A percentile compares a stretch with the other conserved stretches of the same genome.
These are phyloP conservation scores for Hippophae rhamnoides DNA, from an alignment of 306 rosid species.

Conservation along the genomic window DNA sequence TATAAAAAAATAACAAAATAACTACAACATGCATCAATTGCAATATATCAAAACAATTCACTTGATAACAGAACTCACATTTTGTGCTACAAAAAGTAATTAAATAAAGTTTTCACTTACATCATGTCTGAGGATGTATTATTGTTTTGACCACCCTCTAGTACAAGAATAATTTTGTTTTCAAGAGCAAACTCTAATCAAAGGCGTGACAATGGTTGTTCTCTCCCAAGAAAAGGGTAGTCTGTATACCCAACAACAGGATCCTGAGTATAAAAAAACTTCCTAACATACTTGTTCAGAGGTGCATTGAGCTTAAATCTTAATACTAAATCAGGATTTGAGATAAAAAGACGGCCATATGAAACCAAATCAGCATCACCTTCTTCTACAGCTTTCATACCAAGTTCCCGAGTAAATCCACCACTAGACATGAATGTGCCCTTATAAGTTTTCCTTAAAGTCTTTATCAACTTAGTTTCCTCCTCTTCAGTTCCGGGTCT, in stretches of 20 bases:
- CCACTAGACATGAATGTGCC: slow-evolving; percentile 84
- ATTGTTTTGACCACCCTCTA: not conserved
- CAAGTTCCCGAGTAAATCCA: slow-evolving; percentile 69
- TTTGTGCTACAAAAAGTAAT: too few species aligned
- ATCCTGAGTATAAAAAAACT: slow-evolving; percentile 69
- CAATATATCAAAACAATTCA: too few species aligned
- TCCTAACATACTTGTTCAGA: slow-evolving; percentile 53
- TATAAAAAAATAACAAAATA: too few species aligned
- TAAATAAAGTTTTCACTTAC: too few species aligned
- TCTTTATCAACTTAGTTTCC: slow-evolving; percentile 48
- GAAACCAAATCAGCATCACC: slow-evolving; percentile 76
- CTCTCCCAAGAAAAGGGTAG: slow-evolving; percentile 46
- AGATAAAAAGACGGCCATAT: slow-evolving; percentile 62
- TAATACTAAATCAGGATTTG: slow-evolving; percentile 65
- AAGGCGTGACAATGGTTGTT: slow-evolving; percentile 35
- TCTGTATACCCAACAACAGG: slow-evolving; percentile 84
- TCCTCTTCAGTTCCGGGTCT: slow-evolving; percentile 60
- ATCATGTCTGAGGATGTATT: not conserved
- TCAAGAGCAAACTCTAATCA: slow-evolving; percentile 15
- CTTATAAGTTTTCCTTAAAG: slow-evolving; percentile 43
- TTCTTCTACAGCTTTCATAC: slow-evolving; percentile 54
- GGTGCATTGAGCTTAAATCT: slow-evolving; percentile 62
- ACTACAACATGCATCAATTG: too few species aligned
- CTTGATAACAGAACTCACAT: too few species aligned
- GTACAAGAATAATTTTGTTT: not conserved